A percentile compares a stretch with the other conserved stretches of the same genome.
These are phyloP conservation scores for Haplosporangium gracile DNA, from an alignment of 192 early-diverging fungal genomes.

Conservation along the genomic window DNA sequence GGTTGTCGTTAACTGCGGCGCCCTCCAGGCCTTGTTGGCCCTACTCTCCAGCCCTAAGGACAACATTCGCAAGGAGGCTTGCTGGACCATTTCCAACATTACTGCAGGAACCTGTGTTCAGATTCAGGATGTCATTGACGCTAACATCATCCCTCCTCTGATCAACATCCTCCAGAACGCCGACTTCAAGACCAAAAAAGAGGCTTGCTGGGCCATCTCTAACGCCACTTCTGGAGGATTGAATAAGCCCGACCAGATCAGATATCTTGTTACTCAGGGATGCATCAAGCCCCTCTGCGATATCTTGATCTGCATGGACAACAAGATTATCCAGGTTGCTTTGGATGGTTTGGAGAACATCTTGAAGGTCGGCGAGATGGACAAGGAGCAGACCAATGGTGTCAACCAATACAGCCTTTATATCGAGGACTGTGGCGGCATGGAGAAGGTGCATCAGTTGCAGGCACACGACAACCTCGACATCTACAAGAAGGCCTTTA, in stretches of 20 bases:
- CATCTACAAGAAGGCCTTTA: conserved; percentile 97
- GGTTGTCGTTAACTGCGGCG: conserved; percentile 92
- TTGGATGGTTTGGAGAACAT: conserved; percentile 98
- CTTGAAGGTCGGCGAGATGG: conserved; percentile 94
- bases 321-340: conserved; percentile 98
- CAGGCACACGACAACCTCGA: conserved; percentile 97
- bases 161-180: conserved; percentile 87
- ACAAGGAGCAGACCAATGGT: conserved; percentile 72
- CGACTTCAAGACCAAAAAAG: conserved; percentile 99
- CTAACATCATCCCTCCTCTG: conserved; percentile 93
- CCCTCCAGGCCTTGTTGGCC: conserved; percentile 81
- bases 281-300: conserved; percentile 97
- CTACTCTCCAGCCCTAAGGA: conserved; percentile 93
- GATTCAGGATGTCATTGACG: conserved; percentile 96
- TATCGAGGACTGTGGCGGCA: conserved; percentile 95
- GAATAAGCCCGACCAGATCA: conserved; percentile 93
- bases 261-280: conserved; percentile 92
- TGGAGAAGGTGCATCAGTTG: conserved; percentile 95
- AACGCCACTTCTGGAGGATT: conserved; percentile 97
- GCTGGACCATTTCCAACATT: conserved; percentile 99
- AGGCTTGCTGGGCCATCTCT: conserved; percentile 99
- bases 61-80: conserved; percentile 98
- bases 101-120: conserved; percentile 95
- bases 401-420: conserved; percentile 89
- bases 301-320: conserved; percentile 90